These are phyloP conservation scores for Ceratocystis papillata DNA, from an alignment of 2,329 filamentous ascomycete species.

Conservation along the genomic window DNA sequence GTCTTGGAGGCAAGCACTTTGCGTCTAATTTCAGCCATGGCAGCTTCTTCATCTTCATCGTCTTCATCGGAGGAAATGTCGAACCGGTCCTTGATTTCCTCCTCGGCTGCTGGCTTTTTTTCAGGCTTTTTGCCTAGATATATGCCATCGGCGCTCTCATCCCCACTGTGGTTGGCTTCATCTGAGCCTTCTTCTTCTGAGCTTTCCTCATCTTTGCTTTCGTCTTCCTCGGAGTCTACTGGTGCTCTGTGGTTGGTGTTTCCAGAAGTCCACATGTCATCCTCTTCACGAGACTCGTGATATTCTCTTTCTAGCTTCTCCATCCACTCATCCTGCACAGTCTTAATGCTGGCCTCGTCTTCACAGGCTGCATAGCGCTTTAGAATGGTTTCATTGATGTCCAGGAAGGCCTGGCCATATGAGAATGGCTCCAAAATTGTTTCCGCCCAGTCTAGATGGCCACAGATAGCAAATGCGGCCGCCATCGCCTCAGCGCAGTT, in stretches of 20 bases:
- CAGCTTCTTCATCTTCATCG: slow-evolving; percentile 66
- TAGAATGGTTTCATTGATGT: slow-evolving; percentile 76
- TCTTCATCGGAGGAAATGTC: slow-evolving; percentile 75
- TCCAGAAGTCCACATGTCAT: slow-evolving; percentile 80
- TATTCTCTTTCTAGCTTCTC: slow-evolving; percentile 84
- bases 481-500: slow-evolving; percentile 95
- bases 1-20: slow-evolving; percentile 86
- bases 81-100: slow-evolving; percentile 50
- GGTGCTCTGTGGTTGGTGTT: slow-evolving; percentile 64
- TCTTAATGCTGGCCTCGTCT: slow-evolving; percentile 73
- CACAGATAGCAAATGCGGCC: slow-evolving; percentile 86
- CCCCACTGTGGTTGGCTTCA: slow-evolving; percentile 36
- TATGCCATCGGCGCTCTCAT: slow-evolving; percentile 45
- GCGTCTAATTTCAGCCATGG: slow-evolving; percentile 85
- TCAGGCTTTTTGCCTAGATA: slow-evolving; percentile 48
- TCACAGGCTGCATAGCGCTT: slow-evolving; percentile 75
- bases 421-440: slow-evolving; percentile 73
- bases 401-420: slow-evolving; percentile 77
- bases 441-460: slow-evolving; percentile 81
- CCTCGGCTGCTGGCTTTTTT: slow-evolving; percentile 27
- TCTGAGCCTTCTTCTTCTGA: slow-evolving; percentile 40
- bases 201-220: slow-evolving; percentile 41
- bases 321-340: slow-evolving; percentile 78
- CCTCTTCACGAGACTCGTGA: slow-evolving; percentile 60
- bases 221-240: slow-evolving; percentile 46